These are phyloP conservation scores for Eimeria tenella DNA, from an alignment of 169 alveolate species.

Conservation along the genomic window DNA sequence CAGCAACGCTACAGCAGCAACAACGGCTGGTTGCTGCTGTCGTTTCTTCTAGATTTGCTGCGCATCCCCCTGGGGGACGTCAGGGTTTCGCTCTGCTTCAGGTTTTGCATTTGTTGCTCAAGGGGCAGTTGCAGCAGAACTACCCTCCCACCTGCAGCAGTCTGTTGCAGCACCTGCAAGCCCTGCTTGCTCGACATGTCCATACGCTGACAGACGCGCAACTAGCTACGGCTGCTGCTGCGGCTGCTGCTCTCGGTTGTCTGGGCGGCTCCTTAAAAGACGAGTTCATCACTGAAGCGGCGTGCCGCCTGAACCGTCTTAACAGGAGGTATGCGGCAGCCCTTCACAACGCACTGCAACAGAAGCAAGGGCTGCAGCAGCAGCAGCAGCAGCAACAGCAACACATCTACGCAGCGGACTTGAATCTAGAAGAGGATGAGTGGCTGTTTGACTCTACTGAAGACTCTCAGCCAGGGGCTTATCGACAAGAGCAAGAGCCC, in stretches of 20 bases:
- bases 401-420: background rate
- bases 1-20: constrained; percentile 1
- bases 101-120: constrained; percentile 29
- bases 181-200: constrained; percentile 18
- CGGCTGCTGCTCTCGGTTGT: constrained; percentile 46
- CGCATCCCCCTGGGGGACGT: constrained; percentile 25
- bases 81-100: constrained; percentile 6
- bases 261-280: background rate
- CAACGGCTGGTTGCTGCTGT: background rate
- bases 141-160: constrained; percentile 3
- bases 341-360: background rate
- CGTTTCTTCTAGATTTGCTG: constrained; percentile 30
- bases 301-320: background rate
- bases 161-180: constrained; percentile 1
- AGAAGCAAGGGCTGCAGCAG: background rate
- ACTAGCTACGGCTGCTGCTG: constrained; percentile 38
- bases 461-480: background rate
- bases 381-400: background rate
- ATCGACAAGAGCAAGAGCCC: background rate
- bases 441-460: background rate
- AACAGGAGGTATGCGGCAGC: background rate
- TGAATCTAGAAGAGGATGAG: background rate
- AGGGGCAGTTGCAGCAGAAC: background rate
- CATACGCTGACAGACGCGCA: constrained; percentile 6
- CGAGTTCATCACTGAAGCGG: background rate